A percentile compares a stretch with the other conserved stretches of the same genome.
Conservation (phyloP, 805 yeast species). For the Yarrowia bubula region DNA sequence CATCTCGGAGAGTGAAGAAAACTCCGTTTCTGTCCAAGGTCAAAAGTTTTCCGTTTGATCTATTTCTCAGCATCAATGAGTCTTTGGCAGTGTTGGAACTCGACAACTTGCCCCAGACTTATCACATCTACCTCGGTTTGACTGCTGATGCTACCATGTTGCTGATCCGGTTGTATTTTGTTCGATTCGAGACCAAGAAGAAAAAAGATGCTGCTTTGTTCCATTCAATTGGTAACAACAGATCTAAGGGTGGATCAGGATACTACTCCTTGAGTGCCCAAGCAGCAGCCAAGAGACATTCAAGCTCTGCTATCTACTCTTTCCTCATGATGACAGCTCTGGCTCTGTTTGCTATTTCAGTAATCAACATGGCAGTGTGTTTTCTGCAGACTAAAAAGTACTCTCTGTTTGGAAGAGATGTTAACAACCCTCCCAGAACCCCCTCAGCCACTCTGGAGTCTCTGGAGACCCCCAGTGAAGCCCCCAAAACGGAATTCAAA, state of each 20-base stretch:
- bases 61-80: slow-evolving; percentile 15
- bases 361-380: slow-evolving; percentile 30
- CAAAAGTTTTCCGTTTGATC: slow-evolving; percentile 8
- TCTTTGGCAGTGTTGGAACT: neutral
- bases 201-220: neutral
- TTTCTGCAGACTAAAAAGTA: slow-evolving; percentile 29
- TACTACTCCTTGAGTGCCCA: slow-evolving; percentile 16
- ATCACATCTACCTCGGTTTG: slow-evolving; percentile 9
- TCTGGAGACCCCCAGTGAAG: neutral
- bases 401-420: slow-evolving; percentile 32
- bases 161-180: slow-evolving; percentile 14
- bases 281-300: slow-evolving; percentile 13
- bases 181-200: neutral
- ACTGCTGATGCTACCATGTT: neutral
- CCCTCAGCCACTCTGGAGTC: slow-evolving; percentile 32
- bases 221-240: neutral
- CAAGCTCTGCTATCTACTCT: slow-evolving; percentile 1
- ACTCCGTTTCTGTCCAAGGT: slow-evolving; percentile 1
- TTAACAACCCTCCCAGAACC: slow-evolving; percentile 32
- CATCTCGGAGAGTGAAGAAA: neutral
- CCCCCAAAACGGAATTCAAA: slow-evolving; percentile 26
- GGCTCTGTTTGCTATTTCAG: slow-evolving; percentile 27
- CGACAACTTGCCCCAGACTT: slow-evolving; percentile 20
- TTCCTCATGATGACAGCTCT: slow-evolving; percentile 1
- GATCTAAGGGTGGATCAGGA: neutral